Conservation (phyloP, 371 early-diverging fungal species). For the Mortierella sp. region DNA sequence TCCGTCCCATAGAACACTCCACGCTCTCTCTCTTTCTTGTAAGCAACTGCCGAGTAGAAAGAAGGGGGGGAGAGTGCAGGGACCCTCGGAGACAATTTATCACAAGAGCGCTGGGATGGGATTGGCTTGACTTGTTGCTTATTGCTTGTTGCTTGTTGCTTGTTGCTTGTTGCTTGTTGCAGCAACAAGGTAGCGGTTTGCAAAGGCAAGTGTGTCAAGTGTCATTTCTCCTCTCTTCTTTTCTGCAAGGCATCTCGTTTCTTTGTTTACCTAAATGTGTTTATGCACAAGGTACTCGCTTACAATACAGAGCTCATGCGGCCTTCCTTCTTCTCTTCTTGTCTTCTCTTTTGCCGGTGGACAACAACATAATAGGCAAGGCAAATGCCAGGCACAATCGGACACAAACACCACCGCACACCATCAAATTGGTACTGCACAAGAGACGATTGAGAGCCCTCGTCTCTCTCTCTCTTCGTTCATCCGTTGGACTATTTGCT, state of each 20-base stretch:
- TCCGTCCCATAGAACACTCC: too few species aligned
- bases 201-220: too few species aligned
- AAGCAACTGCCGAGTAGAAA: not conserved
- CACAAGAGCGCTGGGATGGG: not conserved
- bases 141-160: not conserved
- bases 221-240: too few species aligned
- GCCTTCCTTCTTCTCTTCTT: not conserved
- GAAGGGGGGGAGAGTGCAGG: not conserved
- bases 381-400: not conserved
- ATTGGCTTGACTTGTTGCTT: not conserved
- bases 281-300: too few species aligned
- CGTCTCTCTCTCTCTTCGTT: not conserved
- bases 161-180: not conserved
- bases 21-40: not conserved
- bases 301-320: not conserved
- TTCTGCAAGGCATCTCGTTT: too few species aligned
- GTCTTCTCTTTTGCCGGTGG: not conserved
- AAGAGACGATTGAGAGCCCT: conserved; percentile 2
- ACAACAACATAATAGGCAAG: not conserved
- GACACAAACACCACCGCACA: too few species aligned
- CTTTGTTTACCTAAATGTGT: too few species aligned
- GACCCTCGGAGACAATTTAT: conserved; percentile 6
- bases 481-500: not conserved
- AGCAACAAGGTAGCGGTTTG: too few species aligned
- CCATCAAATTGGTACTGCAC: too few species aligned